Conservation (phyloP, 768 basidiomycete species). For the Ramaria sp. region DNA sequence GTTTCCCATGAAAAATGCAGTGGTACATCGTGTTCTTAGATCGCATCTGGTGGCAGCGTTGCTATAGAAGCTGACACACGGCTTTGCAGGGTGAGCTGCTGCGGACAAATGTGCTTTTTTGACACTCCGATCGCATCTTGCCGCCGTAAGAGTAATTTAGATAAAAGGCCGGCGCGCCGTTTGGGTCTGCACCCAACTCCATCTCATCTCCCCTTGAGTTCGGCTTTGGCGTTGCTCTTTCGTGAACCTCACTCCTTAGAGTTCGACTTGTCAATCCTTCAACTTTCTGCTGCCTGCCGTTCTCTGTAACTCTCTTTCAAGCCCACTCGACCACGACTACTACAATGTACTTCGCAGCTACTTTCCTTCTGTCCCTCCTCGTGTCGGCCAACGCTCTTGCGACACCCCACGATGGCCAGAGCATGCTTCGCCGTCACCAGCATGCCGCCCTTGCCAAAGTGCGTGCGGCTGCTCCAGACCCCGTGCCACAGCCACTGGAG, state of each 20-base stretch:
- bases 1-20: neutral
- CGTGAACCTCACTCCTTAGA: neutral
- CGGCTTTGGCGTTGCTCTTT: neutral
- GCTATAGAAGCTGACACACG: too few relatives aligned
- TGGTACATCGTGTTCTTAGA: neutral
- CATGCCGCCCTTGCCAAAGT: slow-evolving; percentile 10
- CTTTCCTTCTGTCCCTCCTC: slow-evolving; percentile 21
- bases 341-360: slow-evolving; percentile 7
- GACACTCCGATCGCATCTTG: neutral
- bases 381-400: slow-evolving; percentile 27
- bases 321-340: slow-evolving; percentile 18
- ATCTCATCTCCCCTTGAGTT: neutral
- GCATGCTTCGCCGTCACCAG: slow-evolving; percentile 11
- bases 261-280: slow-evolving; percentile 6
- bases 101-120: neutral
- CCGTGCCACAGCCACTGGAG: slow-evolving; percentile 9
- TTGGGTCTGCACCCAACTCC: neutral
- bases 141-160: neutral
- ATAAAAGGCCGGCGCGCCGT: neutral
- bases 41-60: neutral
- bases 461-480: slow-evolving; percentile 2
- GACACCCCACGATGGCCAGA: slow-evolving; percentile 28
- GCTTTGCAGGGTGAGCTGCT: too few relatives aligned
- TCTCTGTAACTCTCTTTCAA: slow-evolving; percentile 28
- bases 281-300: neutral